Evolutionary conservation across 1,284 basidiomycete genomes (phyloP).

Genomic region (Tranzscheliella williamsii): DNA sequence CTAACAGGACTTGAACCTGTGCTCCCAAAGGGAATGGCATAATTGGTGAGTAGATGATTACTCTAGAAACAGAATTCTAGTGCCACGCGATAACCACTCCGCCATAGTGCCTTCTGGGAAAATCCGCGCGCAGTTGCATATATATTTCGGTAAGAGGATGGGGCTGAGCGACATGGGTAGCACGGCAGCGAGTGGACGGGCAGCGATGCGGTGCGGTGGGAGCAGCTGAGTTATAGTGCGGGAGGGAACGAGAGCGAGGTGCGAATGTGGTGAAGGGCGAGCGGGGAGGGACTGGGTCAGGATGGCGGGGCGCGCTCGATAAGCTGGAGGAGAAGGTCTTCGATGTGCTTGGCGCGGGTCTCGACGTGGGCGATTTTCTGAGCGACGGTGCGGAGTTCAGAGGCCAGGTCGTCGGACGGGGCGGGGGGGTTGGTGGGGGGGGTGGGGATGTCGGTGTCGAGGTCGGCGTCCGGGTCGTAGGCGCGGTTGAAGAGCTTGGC

Average conservation of each 20-base stretch:
- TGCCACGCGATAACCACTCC: constrained; percentile 5
- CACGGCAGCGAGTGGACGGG: too few relatives aligned
- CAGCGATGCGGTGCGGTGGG: too few relatives aligned
- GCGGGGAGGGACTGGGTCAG: too few relatives aligned
- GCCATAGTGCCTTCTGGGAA: constrained; percentile 4
- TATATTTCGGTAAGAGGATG: too few relatives aligned
- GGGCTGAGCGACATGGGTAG: too few relatives aligned
- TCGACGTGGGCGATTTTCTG: constrained; percentile 31
- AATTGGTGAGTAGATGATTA: not conserved
- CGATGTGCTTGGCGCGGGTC: constrained; percentile 31
- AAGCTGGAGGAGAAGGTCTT: constrained; percentile 26
- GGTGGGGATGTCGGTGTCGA: not conserved
- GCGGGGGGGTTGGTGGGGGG: not conserved
- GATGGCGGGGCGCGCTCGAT: too few relatives aligned
- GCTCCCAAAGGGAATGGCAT: constrained; percentile 4
- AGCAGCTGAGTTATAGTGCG: too few relatives aligned
- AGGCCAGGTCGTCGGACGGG: constrained; percentile 5
- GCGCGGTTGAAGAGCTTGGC: constrained; percentile 1
- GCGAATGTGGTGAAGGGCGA: too few relatives aligned
- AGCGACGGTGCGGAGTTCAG: constrained; percentile 17
- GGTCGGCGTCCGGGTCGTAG: not conserved
- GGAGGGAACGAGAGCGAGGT: too few relatives aligned
- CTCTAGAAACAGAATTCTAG: constrained; percentile 1
- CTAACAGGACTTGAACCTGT: constrained; percentile 3
- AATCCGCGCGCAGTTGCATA: too few relatives aligned